Evolutionary conservation across 495 filamentous ascomycete genomes (phyloP).

Genomic region (Penicillium cosmopolitanum): DNA sequence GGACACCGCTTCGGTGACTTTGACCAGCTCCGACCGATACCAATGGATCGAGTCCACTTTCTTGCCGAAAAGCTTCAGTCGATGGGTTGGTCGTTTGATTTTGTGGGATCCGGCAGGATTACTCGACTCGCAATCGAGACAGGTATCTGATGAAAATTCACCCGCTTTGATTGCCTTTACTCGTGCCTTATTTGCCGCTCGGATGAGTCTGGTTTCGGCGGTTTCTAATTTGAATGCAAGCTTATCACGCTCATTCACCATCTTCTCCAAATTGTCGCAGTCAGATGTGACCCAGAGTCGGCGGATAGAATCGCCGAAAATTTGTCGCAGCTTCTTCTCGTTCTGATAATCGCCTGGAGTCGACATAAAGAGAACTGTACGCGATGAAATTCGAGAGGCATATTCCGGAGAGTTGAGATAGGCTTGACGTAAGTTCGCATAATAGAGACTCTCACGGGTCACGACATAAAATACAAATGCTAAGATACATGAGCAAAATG

Average conservation of each 20-base stretch:
- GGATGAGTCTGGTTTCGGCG: conserved; percentile 67
- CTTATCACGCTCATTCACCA: conserved; percentile 63
- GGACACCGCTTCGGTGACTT: conserved; percentile 70
- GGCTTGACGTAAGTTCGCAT: conserved; percentile 70
- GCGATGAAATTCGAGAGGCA: conserved; percentile 64
- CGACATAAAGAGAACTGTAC: conserved; percentile 71
- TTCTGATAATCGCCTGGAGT: conserved; percentile 63
- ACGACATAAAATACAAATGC: conserved; percentile 69
- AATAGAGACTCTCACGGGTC: conserved; percentile 68
- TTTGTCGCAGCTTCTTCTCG: conserved; percentile 56
- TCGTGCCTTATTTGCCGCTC: conserved; percentile 58
- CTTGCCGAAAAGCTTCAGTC: conserved; percentile 55
- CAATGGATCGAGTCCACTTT: conserved; percentile 90
- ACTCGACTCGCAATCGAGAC: conserved; percentile 48
- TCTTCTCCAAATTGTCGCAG: conserved; percentile 55
- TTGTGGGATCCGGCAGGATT: conserved; percentile 49
- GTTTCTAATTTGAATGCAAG: conserved; percentile 64
- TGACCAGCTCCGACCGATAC: conserved; percentile 71
- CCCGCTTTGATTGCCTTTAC: conserved; percentile 46
- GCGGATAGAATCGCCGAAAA: conserved; percentile 62
- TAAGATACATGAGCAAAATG: conserved; percentile 27
- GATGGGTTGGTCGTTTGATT: conserved; percentile 58
- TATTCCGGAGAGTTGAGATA: conserved; percentile 73
- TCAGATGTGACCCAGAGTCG: conserved; percentile 66
- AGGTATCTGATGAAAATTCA: conserved; percentile 25